Conservation (phyloP, 257 asterid genomes). For the Forsythia viridissima region DNA sequence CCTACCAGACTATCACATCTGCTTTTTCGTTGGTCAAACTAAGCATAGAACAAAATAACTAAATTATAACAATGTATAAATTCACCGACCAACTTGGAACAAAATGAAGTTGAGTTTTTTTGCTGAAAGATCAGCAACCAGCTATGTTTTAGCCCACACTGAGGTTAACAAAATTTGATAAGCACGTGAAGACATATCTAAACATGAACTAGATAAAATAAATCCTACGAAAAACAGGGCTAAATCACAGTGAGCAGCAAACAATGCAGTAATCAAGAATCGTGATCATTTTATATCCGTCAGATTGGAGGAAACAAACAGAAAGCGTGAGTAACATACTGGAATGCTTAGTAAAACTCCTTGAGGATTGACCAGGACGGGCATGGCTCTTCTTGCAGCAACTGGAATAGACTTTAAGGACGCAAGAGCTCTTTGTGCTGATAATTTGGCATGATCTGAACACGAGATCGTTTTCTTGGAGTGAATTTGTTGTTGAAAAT, state of each 20-base stretch:
- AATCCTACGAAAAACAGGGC: neutral
- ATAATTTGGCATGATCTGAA: conserved; percentile 42
- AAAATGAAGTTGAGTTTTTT: too few relatives aligned
- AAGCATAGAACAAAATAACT: neutral
- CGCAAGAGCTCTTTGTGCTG: conserved; percentile 62
- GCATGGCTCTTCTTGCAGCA: conserved; percentile 78
- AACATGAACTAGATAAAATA: neutral
- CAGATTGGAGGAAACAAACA: conserved; percentile 8
- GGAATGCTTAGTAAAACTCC: conserved; percentile 77
- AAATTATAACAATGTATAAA: too few relatives aligned
- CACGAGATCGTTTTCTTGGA: conserved; percentile 30
- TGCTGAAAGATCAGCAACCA: neutral
- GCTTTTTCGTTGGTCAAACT: neutral
- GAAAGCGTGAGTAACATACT: conserved; percentile 39
- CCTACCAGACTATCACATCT: neutral
- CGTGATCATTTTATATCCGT: neutral
- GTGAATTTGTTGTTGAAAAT: conserved; percentile 18
- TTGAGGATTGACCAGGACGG: conserved; percentile 63
- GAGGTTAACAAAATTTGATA: neutral
- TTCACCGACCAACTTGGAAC: neutral
- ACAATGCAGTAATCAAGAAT: neutral
- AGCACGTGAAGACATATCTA: neutral
- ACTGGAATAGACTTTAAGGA: conserved; percentile 71
- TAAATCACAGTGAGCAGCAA: neutral
- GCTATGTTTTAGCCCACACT: neutral